Base-by-base conservation (phyloP, 441 rosid genomes). In the Isatis lusitanica region DNA sequence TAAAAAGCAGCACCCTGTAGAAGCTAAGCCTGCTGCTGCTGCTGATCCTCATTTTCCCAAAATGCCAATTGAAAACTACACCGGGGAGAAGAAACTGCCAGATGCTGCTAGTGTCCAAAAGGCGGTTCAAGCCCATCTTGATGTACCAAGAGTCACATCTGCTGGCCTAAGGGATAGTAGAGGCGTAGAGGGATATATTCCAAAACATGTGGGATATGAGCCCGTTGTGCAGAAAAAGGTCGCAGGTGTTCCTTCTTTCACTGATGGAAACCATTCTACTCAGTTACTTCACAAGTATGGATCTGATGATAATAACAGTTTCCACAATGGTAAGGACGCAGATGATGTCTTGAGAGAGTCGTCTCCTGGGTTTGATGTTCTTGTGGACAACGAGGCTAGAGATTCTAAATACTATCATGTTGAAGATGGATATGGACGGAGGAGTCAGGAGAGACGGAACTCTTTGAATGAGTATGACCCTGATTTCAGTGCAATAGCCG, bases 301-400 rank as follows among this genome's bases (percentile, higher is more conserved):
- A 28, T 76, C 74, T n/a, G 88, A 88, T 55, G 90, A 85, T 66
- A 86, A 59, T 61, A 75, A 64, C 69, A 78, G 59, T 24, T 78
- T 83, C 69, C 90, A 83, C 73, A 84, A 79, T 62, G 87, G 82
- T 40, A 94, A 85, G 88, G 97, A 91, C 18, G 39, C 78, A 35
- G 93, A 91, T 64, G 97, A 94, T 17, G 73, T 77, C 59, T 56
- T 88, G 68, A 87, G 89, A 83, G 97, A 93, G 76, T 88, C 96
- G 8, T 91, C 98, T 79, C 98, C 98, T 76, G 98, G 98, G 58
- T 91, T 94, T 85, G 93, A 94, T 85, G 98, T 94, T 77, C 92
- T 94, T 68, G 98, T 94, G 77, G 96, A 90, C 65, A 89, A 88
- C 75, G 97, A 93, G 78, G 77, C 79, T 15, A 60, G 88, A 70